phyloP scores from a whole-genome alignment of 495 filamentous ascomycete species.

The Aspergillus leporis region DNA sequence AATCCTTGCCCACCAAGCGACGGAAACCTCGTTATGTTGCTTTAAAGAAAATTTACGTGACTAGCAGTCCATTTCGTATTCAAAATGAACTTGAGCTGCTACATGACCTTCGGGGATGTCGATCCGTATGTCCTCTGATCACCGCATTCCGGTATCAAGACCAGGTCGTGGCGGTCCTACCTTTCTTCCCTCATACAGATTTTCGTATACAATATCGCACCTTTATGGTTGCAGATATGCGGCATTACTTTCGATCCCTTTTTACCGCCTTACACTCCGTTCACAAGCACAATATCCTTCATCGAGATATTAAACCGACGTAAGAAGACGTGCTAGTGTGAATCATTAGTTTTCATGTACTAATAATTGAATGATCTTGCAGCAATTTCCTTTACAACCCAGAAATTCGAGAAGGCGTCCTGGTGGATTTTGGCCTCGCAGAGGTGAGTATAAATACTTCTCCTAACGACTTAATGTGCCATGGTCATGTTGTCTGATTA shows the following conservation, averaged over 20 bases:
- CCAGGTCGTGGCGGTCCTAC: conserved; percentile 91
- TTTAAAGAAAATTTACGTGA: conserved; percentile 99
- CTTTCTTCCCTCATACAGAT: conserved; percentile 93
- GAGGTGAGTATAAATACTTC: conserved; percentile 49
- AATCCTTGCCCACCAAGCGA: conserved; percentile 27
- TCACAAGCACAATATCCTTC: conserved; percentile 79
- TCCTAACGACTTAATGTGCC: background rate
- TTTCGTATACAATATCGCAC: conserved; percentile 93
- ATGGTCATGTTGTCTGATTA: conserved; percentile 1
- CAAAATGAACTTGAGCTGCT: conserved; percentile 96
- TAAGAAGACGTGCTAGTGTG: conserved; percentile 25
- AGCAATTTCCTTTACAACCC: conserved; percentile 96
- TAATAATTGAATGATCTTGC: conserved; percentile 12
- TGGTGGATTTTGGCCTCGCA: conserved; percentile 95
- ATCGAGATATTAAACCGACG: conserved; percentile 99
- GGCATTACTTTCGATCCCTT: conserved; percentile 83
- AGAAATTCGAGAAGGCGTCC: conserved; percentile 73
- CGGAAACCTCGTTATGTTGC: conserved; percentile 76
- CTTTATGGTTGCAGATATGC: conserved; percentile 81
- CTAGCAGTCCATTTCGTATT: conserved; percentile 87
- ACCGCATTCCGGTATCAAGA: conserved; percentile 93
- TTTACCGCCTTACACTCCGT: conserved; percentile 83
- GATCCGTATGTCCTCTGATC: conserved; percentile 88
- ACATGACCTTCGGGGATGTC: conserved; percentile 81
- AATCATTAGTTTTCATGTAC: conserved; percentile 1